Conservation (phyloP, 139 green algal species). For the Pseudopediastrum boryanum region DNA sequence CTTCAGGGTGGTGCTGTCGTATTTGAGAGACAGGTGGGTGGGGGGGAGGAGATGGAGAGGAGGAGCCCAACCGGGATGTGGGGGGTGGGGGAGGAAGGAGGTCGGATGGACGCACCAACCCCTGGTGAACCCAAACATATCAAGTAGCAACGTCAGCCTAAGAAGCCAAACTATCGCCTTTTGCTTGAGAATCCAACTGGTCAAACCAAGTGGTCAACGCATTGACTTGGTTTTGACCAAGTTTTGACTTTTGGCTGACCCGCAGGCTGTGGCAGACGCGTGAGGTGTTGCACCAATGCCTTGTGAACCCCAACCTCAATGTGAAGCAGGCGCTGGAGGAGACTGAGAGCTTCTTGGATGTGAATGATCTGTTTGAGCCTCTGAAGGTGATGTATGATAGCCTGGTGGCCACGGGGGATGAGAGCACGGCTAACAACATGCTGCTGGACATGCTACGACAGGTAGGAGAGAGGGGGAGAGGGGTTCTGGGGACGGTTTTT, state of each 20-base stretch:
- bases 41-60: not conserved
- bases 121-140: not conserved
- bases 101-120: too few species aligned
- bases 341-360: constrained; percentile 44
- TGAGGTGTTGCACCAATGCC: constrained; percentile 80
- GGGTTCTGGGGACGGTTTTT: too few species aligned
- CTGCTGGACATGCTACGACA: constrained; percentile 91
- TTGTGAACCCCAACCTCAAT: constrained; percentile 63
- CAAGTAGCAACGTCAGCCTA: too few species aligned
- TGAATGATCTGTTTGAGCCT: constrained; percentile 24
- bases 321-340: constrained; percentile 50
- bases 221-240: too few species aligned
- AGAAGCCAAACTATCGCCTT: too few species aligned
- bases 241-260: too few species aligned
- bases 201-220: too few species aligned
- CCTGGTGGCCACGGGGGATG: constrained; percentile 79
- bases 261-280: constrained; percentile 34
- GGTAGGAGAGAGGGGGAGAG: too few species aligned
- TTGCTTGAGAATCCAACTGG: too few species aligned
- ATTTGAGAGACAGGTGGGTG: constrained; percentile 75
- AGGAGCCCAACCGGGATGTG: not conserved
- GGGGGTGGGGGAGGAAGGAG: too few species aligned
- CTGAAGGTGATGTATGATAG: constrained; percentile 80
- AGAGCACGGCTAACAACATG: constrained; percentile 84
- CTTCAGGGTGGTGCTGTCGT: constrained; percentile 90